A percentile compares a stretch with the other conserved stretches of the same genome.
phyloP scores from a whole-genome alignment of 2,329 filamentous ascomycete genomes.

The Aspergillus sp. region DNA sequence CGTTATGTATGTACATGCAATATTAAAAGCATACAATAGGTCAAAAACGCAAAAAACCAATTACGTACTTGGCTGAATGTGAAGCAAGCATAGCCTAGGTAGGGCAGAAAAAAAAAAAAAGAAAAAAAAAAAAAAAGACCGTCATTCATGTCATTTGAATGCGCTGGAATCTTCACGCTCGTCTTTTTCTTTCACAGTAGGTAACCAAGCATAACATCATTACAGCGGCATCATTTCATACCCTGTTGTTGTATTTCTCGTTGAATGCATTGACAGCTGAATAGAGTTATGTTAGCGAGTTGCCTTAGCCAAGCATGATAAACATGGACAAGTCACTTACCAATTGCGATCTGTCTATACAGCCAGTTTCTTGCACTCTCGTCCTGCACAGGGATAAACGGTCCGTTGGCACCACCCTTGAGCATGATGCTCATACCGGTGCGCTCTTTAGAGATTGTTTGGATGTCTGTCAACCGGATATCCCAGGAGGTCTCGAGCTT shows the following conservation, averaged over 20 bases:
- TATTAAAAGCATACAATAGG: neutral
- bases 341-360: constrained; percentile 64
- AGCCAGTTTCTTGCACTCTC: constrained; percentile 71
- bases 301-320: constrained; percentile 11
- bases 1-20: constrained; percentile 6
- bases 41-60: neutral
- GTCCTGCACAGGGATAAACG: constrained; percentile 91
- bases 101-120: neutral
- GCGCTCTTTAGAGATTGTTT: constrained; percentile 95
- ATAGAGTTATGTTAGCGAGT: neutral
- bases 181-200: neutral
- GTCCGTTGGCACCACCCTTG: constrained; percentile 87
- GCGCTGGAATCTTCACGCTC: neutral
- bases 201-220: constrained; percentile 11
- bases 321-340: constrained; percentile 31
- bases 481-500: constrained; percentile 92
- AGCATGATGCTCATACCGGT: constrained; percentile 88
- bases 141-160: neutral
- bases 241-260: constrained; percentile 57
- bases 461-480: constrained; percentile 89
- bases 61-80: neutral
- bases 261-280: constrained; percentile 66
- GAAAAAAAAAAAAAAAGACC: neutral
- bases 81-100: neutral
- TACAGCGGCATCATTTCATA: constrained; percentile 5